Base-by-base conservation (phyloP, 1,284 basidiomycete genomes). In the Cryptococcus sp. region DNA sequence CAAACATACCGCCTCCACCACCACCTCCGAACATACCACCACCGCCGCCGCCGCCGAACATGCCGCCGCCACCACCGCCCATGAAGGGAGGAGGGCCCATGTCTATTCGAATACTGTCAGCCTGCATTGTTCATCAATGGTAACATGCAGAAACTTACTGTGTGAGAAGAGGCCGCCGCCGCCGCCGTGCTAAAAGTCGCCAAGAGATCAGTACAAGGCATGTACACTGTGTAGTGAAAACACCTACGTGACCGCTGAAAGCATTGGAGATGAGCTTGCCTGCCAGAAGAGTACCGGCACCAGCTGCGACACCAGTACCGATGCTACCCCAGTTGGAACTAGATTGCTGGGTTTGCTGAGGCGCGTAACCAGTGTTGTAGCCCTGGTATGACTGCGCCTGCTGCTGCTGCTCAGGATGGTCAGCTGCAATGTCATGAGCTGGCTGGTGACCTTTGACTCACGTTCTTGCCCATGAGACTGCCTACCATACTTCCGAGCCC, bases 1-100 rank as follows among this genome's bases (percentile, higher is more conserved):
- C 55, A 46, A 57, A 57, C n/a, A 40, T 45, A 40, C 55, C 55
- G 6, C 20, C 25, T 5, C 60, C 60, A 25, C 46, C 27, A 23
- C 6, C 22, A 20, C 51, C 47, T 16, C 52, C 50, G 19, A 20
- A 27, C 27, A 49, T 53, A 22, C 41, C 30, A 57, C 51, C 30
- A 43, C 57, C 54, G 7, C 62, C 61, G 39, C 65, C 57, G 43
- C 42, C 45, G 25, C 52, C 35, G 27, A 43, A 60, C 50, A 54
- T 50, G 38, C 61, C 61, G 4, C 55, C 56, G 8, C 58, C 55
- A 43, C 63, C 58, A 25, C 62, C 63, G 11, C 39, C 39, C 39
- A 70, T 66, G 64, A 71, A 72, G 3, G 72, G 70, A 8, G 71
- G 71, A 15, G 70, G 64, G 25, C 71, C 71, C 62, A 68, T 67